Evolutionary conservation across 164 flowering plant genomes (phyloP).

Genomic region (Magnolia kwangsiensis): DNA sequence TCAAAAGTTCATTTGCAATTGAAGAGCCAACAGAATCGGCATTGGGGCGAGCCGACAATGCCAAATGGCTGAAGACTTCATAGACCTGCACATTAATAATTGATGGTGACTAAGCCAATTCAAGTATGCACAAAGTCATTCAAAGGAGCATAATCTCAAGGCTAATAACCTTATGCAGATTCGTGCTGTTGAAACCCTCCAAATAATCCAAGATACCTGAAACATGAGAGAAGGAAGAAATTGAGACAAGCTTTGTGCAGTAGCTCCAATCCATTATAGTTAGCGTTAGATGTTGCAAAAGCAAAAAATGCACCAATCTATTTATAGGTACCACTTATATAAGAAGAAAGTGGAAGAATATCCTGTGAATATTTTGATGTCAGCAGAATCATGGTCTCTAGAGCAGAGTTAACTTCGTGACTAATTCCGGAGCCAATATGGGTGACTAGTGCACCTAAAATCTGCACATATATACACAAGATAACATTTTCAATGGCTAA

Average conservation of each 20-base stretch:
- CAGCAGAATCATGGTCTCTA: conserved; percentile 60
- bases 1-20: conserved; percentile 71
- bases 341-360: conserved; percentile 54
- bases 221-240: neutral
- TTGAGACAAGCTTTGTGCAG: conserved; percentile 5
- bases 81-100: conserved; percentile 51
- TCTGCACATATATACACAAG: conserved; percentile 29
- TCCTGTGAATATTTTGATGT: conserved; percentile 53
- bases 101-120: neutral
- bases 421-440: conserved; percentile 73
- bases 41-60: conserved; percentile 44
- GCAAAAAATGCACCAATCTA: neutral
- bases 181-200: conserved; percentile 64
- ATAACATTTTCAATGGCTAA: neutral
- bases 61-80: conserved; percentile 65
- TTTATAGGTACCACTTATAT: conserved; percentile 53
- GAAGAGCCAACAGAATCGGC: conserved; percentile 46
- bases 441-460: conserved; percentile 67
- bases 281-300: neutral
- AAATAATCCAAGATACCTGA: conserved; percentile 79
- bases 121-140: neutral
- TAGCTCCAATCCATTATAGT: neutral
- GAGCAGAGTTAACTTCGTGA: conserved; percentile 70
- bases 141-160: neutral
- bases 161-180: conserved; percentile 54